Evolutionary conservation across 2,329 filamentous ascomycete genomes (phyloP).

Genomic region (Cephalotrichum gorgonifer): DNA sequence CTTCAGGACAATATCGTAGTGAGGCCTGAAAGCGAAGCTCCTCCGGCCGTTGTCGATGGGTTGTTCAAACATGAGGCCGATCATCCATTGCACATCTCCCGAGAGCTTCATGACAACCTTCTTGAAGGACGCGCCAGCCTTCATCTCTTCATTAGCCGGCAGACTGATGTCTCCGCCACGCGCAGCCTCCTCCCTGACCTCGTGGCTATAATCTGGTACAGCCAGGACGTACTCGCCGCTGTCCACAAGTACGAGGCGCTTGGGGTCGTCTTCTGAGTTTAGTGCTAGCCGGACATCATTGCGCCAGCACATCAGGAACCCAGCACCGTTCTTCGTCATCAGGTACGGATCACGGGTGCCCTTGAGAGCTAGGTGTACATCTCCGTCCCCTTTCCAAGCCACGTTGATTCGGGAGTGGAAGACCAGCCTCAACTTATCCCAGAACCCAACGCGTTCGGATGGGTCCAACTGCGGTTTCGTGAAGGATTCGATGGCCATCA

Average conservation of each 20-base stretch:
- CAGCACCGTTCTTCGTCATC: slow-evolving; percentile 84
- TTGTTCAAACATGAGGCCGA: slow-evolving; percentile 85
- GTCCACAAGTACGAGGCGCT: slow-evolving; percentile 89
- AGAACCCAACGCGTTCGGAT: slow-evolving; percentile 91
- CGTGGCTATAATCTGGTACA: slow-evolving; percentile 83
- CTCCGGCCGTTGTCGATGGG: slow-evolving; percentile 62
- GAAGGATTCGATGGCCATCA: slow-evolving; percentile 98
- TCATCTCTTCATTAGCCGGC: slow-evolving; percentile 41
- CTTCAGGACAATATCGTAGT: slow-evolving; percentile 83
- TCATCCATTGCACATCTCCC: slow-evolving; percentile 87
- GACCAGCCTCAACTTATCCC: slow-evolving; percentile 93
- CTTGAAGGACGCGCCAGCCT: slow-evolving; percentile 78
- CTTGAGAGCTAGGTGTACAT: slow-evolving; percentile 89
- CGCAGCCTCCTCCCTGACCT: slow-evolving; percentile 58
- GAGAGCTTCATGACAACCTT: slow-evolving; percentile 99
- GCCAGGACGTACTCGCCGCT: slow-evolving; percentile 93
- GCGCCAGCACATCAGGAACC: slow-evolving; percentile 97
- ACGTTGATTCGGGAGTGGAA: slow-evolving; percentile 88
- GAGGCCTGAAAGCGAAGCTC: slow-evolving; percentile 81
- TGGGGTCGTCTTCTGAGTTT: slow-evolving; percentile 75
- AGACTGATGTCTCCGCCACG: slow-evolving; percentile 39
- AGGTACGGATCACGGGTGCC: slow-evolving; percentile 86
- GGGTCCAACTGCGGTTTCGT: slow-evolving; percentile 91
- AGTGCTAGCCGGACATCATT: slow-evolving; percentile 86
- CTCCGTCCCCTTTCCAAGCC: slow-evolving; percentile 89